Percentiles rank a stretch among this genome's conserved stretches.
These are phyloP conservation scores for Fusarium sororula DNA, from an alignment of 2,329 filamentous ascomycete species.

Conservation along the genomic window DNA sequence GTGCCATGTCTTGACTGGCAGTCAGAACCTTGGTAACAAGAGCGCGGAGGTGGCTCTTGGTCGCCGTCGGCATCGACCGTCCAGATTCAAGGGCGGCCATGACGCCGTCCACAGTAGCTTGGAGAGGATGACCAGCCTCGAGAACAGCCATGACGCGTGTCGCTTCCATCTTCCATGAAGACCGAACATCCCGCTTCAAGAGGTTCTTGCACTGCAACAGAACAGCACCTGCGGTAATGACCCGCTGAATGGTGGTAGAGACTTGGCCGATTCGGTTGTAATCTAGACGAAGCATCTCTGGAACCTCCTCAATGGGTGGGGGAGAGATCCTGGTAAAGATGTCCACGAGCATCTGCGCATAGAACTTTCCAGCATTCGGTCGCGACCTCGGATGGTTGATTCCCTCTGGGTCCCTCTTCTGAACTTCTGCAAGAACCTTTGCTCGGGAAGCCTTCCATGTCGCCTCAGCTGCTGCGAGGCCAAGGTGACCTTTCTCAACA, in stretches of 20 bases:
- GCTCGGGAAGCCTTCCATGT: slow-evolving; percentile 73
- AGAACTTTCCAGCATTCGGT: slow-evolving; percentile 75
- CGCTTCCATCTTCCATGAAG: slow-evolving; percentile 80
- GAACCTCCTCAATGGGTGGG: slow-evolving; percentile 64
- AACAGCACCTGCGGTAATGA: slow-evolving; percentile 78
- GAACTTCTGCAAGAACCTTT: slow-evolving; percentile 72
- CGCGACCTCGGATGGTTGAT: slow-evolving; percentile 69
- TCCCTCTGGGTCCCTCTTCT: slow-evolving; percentile 74
- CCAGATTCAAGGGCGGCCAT: slow-evolving; percentile 71
- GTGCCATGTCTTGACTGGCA: slow-evolving; percentile 58
- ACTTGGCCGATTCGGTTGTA: slow-evolving; percentile 64
- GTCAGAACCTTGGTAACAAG: slow-evolving; percentile 66
- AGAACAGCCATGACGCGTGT: slow-evolving; percentile 75
- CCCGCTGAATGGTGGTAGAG: slow-evolving; percentile 57
- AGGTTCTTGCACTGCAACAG: slow-evolving; percentile 84
- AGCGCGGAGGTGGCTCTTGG: slow-evolving; percentile 66
- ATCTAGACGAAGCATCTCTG: slow-evolving; percentile 80
- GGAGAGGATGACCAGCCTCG: slow-evolving; percentile 62
- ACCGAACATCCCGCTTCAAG: slow-evolving; percentile 80
- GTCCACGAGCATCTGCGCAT: slow-evolving; percentile 79
- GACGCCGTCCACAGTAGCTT: slow-evolving; percentile 66
- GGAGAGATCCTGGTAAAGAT: slow-evolving; percentile 74
- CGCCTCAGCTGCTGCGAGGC: slow-evolving; percentile 66
- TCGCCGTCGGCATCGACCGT: slow-evolving; percentile 71
- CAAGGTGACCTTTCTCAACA: slow-evolving; percentile 63